Evolutionary conservation across 2,329 filamentous ascomycete genomes (phyloP).

Genomic region (Macrophomina phaseolina): DNA sequence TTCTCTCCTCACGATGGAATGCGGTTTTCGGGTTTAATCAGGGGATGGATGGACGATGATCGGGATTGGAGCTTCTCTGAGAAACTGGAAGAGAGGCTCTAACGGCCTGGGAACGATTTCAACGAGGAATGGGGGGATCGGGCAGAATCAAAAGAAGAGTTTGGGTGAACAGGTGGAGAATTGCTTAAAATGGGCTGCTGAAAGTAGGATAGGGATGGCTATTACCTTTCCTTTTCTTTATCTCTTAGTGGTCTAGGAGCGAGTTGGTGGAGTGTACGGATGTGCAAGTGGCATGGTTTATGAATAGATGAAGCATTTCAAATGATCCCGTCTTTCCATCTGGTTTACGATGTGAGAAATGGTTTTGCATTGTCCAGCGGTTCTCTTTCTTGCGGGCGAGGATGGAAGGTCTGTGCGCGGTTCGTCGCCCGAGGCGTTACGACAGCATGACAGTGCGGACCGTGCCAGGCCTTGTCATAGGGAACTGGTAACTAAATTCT

Average conservation of each 20-base stretch:
- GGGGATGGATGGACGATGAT: constrained; percentile 4
- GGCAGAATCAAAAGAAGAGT: not conserved
- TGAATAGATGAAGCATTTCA: constrained; percentile 19
- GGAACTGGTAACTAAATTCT: no score
- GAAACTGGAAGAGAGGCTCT: no score
- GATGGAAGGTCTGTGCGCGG: no score
- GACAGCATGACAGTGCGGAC: no score
- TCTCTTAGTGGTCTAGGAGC: not conserved
- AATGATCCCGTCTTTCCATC: not conserved
- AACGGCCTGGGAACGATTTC: no score
- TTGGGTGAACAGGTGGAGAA: no score
- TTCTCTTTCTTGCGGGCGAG: no score
- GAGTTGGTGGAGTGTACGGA: not conserved
- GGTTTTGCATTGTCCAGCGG: no score
- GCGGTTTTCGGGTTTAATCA: constrained; percentile 13
- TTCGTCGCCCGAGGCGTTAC: no score
- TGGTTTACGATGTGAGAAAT: no score
- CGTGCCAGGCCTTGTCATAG: no score
- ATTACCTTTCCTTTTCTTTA: not conserved
- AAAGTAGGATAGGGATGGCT: not conserved
- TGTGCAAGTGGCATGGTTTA: not conserved
- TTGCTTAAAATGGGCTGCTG: not conserved
- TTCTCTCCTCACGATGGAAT: constrained; percentile 17
- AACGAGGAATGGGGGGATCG: no score
- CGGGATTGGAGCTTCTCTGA: not conserved